Base-by-base conservation (phyloP, 192 early-diverging fungal genomes). In the Coemansia sp. region DNA sequence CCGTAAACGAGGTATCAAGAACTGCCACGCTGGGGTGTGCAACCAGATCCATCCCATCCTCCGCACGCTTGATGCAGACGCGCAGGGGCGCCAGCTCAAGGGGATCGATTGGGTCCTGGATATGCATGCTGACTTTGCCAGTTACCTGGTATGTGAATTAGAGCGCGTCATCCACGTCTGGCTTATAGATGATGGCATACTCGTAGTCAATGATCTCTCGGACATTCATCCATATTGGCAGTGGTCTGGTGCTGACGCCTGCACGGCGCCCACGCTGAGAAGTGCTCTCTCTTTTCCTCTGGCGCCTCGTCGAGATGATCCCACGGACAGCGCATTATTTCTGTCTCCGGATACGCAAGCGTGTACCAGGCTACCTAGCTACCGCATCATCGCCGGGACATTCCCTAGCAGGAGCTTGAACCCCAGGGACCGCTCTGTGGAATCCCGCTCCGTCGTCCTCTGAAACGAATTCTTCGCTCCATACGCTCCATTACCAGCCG, bases 21-120 rank as follows among this genome's bases (percentile, higher is more conserved):
- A 71, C 66, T 19, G 74, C 78, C 0, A 75, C 78, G 9, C 50
- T 40, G 4, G 78, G 78, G 38, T 81, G 75, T 23, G 78, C 78
- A 61, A 81, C 73, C 60, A 63, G 68, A 50, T 75, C 66, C 59
- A 63, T 46, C 15, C 54, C 54, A 9, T 63, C 20, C 36, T 34
- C 65, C 2, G 58, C 29, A 3, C 69, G 62, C 67, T 73, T 54
- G 45, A 73, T 65, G 43, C 70, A 60, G 49, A 81, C 65, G 15
- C 78, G 78, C 73, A 81, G 45, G 0, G 78, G 78, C 9, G 78
- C 78, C 33, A 81, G 70, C 43, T 81, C 78, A 13, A 81, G 67
- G 29, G 78, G 73, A 32, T 61, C 59, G 50, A 81, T 72, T 11
- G 35, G 13, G 25, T 43, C 53, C 15, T 53, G 54, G 29, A 81